phyloP scores from a whole-genome alignment of 2,329 filamentous ascomycete genomes.

The Diaporthe ampelina region DNA sequence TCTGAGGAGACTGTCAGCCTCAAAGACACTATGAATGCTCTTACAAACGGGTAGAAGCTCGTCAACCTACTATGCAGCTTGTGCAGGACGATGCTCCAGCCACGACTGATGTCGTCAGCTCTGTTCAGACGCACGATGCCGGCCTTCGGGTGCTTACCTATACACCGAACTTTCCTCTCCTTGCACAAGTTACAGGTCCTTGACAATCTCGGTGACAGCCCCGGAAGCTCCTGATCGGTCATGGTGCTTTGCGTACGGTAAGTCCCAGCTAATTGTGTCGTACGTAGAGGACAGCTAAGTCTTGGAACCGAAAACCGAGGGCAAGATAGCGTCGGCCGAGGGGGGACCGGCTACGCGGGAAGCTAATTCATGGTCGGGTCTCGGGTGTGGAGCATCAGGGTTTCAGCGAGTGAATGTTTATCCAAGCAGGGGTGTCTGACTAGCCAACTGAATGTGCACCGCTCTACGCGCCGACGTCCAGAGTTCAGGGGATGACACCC shows the following conservation, averaged over 20 bases:
- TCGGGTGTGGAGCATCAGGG: neutral
- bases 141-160: neutral
- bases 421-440: neutral
- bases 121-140: too few relatives aligned
- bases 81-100: neutral
- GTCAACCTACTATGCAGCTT: slow-evolving; percentile 11
- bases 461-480: neutral
- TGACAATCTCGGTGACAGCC: neutral
- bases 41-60: too few relatives aligned
- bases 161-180: slow-evolving; percentile 16
- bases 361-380: neutral
- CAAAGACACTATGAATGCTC: too few relatives aligned
- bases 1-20: neutral
- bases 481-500: too few relatives aligned
- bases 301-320: slow-evolving; percentile 5
- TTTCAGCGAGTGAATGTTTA: neutral
- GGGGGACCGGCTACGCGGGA: neutral
- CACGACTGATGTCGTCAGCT: neutral
- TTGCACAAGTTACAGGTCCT: slow-evolving; percentile 14
- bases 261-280: neutral
- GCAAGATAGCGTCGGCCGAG: neutral
- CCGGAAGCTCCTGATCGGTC: neutral
- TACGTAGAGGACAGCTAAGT: neutral
- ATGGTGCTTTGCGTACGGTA: neutral
- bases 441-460: neutral